phyloP scores from a whole-genome alignment of 2,329 filamentous ascomycete genomes.

The Aspergillus thermomutatus region DNA sequence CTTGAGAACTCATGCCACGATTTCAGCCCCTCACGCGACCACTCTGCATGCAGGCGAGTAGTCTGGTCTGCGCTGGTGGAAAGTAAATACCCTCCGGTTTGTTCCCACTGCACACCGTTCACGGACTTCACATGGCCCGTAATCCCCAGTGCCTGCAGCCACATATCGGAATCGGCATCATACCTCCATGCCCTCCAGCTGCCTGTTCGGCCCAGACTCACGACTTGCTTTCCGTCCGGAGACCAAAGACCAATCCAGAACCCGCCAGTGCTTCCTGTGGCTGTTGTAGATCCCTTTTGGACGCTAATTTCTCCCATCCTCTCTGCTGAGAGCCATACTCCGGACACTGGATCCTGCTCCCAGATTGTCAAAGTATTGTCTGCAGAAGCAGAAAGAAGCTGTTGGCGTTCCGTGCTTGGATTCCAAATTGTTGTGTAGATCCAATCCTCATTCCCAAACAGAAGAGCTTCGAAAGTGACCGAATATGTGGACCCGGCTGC shows the following conservation, averaged over 20 bases:
- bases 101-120: conserved; percentile 79
- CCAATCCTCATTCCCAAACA: conserved; percentile 97
- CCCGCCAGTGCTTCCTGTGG: conserved; percentile 90
- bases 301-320: conserved; percentile 89
- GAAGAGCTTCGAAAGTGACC: conserved; percentile 86
- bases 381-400: conserved; percentile 83
- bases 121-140: conserved; percentile 81
- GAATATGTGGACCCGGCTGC: conserved; percentile 63
- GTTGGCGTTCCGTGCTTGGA: conserved; percentile 54
- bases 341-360: conserved; percentile 78
- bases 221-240: conserved; percentile 68
- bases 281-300: conserved; percentile 93
- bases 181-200: conserved; percentile 87
- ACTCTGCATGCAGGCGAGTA: conserved; percentile 78
- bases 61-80: conserved; percentile 93
- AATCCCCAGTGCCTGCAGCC: conserved; percentile 73
- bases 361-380: conserved; percentile 94
- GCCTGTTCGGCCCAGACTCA: conserved; percentile 83
- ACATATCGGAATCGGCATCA: conserved; percentile 59
- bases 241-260: conserved; percentile 97
- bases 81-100: conserved; percentile 75
- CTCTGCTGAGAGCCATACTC: conserved; percentile 84
- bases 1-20: conserved; percentile 96
- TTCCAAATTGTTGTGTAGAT: conserved; percentile 86
- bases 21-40: conserved; percentile 53